Evolutionary conservation across 2,329 filamentous ascomycete genomes (phyloP).

Genomic region (Dothideomycetidae sp.): DNA sequence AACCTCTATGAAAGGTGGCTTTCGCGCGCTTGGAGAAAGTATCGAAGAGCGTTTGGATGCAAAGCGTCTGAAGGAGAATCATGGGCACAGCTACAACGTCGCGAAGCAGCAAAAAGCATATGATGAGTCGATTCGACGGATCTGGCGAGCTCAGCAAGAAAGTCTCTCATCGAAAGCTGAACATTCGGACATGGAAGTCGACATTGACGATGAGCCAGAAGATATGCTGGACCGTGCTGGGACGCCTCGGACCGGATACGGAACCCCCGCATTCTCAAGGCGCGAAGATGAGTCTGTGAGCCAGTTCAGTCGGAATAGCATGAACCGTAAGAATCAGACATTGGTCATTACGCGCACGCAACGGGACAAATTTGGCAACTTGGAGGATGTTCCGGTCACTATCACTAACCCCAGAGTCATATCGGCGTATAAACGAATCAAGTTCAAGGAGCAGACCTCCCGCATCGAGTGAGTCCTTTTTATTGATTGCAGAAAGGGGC

Average conservation of each 20-base stretch:
- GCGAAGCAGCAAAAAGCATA: constrained; percentile 87
- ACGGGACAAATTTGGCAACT: constrained; percentile 43
- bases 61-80: constrained; percentile 52
- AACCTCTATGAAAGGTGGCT: constrained; percentile 97
- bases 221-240: constrained; percentile 30
- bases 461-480: constrained; percentile 51
- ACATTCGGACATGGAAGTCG: constrained; percentile 59
- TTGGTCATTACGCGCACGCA: constrained; percentile 61
- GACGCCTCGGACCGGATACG: constrained; percentile 53
- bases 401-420: constrained; percentile 64
- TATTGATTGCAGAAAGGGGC: background rate
- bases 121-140: constrained; percentile 76
- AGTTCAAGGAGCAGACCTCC: constrained; percentile 55
- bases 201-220: constrained; percentile 42
- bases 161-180: constrained; percentile 61
- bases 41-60: constrained; percentile 76
- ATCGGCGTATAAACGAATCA: constrained; percentile 69
- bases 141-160: constrained; percentile 78
- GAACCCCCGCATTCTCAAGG: constrained; percentile 39
- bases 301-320: constrained; percentile 34
- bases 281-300: constrained; percentile 64
- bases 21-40: constrained; percentile 78
- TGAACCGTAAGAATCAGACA: constrained; percentile 47
- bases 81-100: constrained; percentile 94
- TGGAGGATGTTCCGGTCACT: constrained; percentile 13